Evolutionary conservation across 2,329 filamentous ascomycete species (phyloP).

Genomic region (Pseudopithomyces chartarum): DNA sequence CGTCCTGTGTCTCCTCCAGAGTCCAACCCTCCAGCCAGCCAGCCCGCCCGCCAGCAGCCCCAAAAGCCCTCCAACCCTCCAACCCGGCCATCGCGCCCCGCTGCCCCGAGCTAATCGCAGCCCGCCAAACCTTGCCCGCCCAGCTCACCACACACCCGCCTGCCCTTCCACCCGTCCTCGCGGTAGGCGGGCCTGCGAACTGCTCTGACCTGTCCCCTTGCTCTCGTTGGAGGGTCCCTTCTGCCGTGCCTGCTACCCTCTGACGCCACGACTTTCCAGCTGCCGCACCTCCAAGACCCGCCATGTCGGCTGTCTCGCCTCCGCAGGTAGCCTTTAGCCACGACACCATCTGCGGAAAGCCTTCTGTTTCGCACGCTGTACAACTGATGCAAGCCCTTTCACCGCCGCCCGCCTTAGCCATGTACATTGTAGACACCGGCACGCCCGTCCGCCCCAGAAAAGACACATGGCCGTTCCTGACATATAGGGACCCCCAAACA

Average conservation of each 20-base stretch:
- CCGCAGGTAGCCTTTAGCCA: neutral
- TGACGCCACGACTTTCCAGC: neutral
- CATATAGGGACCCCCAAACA: too few species aligned
- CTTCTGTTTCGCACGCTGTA: neutral
- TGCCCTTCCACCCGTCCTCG: neutral
- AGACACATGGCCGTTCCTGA: too few species aligned
- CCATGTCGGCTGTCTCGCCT: neutral
- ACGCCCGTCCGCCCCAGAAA: too few species aligned
- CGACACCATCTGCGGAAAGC: neutral
- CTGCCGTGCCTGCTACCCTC: neutral
- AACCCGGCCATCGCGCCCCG: neutral
- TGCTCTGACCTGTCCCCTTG: neutral
- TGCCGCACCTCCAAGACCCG: neutral
- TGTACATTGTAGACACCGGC: too few species aligned
- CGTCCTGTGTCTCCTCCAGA: too few species aligned
- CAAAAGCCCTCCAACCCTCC: too few species aligned
- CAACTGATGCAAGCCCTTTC: neutral
- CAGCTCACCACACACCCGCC: constrained; percentile 3
- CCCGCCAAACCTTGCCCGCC: neutral
- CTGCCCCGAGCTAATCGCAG: neutral
- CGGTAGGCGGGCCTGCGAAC: neutral
- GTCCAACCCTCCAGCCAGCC: too few species aligned
- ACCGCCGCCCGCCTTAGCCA: too few species aligned
- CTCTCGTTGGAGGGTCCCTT: neutral
- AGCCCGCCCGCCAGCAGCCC: too few species aligned